These are phyloP conservation scores for Balansia obtecta DNA, from an alignment of 2,329 filamentous ascomycete genomes.

Conservation along the genomic window DNA sequence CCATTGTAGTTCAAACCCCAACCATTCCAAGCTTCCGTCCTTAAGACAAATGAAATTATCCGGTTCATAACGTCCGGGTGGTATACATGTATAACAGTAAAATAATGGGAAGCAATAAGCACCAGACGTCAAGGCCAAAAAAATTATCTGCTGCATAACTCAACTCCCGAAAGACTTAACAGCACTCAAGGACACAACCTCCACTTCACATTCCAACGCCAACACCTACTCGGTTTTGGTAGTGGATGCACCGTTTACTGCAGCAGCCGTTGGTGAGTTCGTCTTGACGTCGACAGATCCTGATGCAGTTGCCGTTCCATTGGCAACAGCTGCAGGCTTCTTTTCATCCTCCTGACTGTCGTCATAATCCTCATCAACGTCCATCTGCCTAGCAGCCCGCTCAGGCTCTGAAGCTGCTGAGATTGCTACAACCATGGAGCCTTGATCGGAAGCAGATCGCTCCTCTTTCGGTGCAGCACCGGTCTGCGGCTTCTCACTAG, in stretches of 20 bases:
- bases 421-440: constrained; percentile 33
- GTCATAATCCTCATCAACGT: constrained; percentile 95
- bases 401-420: constrained; percentile 57
- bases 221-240: constrained; percentile 31
- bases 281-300: constrained; percentile 40
- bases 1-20: not conserved
- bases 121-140: constrained; percentile 6
- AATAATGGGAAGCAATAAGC: constrained; percentile 13
- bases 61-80: constrained; percentile 2
- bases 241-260: constrained; percentile 28
- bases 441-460: constrained; percentile 29
- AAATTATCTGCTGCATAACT: constrained; percentile 10
- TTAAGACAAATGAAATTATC: constrained; percentile 11
- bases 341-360: constrained; percentile 84
- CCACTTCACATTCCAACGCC: not conserved
- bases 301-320: constrained; percentile 34
- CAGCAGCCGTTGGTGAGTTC: constrained; percentile 8
- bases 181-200: not conserved
- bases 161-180: constrained; percentile 14
- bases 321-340: constrained; percentile 33
- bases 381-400: constrained; percentile 81
- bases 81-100: constrained; percentile 10
- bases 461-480: constrained; percentile 43
- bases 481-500: constrained; percentile 30
- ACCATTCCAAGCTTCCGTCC: not conserved